Evolutionary conservation across 257 asterid species (phyloP), one percentile per base, ranked within the genome.

Genomic region (Solanum piurae): DNA sequence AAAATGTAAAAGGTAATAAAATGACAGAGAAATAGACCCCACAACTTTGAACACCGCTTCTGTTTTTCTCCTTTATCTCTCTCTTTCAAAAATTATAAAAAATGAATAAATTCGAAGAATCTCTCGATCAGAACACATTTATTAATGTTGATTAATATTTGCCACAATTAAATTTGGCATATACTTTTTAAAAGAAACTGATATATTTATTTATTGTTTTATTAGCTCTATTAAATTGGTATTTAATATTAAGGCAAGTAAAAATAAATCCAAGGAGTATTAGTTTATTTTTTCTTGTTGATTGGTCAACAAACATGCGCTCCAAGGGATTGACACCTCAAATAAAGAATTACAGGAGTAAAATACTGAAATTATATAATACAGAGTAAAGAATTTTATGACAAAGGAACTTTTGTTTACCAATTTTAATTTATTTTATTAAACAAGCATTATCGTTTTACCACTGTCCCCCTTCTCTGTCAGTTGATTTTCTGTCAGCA

Each of bases 281-380:
- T 75, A 83, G 46, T 68, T 88, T 86, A 69, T 85, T 88, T 90
- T 89, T 90, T 64, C 71, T 66, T 38, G 27, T 87, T 90, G 88
- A 68, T 86, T 85, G 87, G 72, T 87, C 89, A 44, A 12, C 38
- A 87, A 12, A n/a, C 25, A 49, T 82, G 55, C 69, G 69, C 42
- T 20, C 18, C 25, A 64, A 80, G 69, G 85, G 85, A 21, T 29
- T 80, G 69, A 46, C 69, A 82, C 69, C 31, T 29, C 85, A 49
- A 80, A 49, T 79, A 79, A 76, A 68, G 20, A 27, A 66, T 66
- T 66, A 25, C 36, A 5, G 34, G 66, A 58, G 72, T n/a, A 64
- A 64, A 64, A 11, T 62, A 62, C 6, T 62, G 6, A 64, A 5
- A 11, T 64, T 64, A 64, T 62, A 64, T 25, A 64, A 20, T 58